phyloP scores from a whole-genome alignment of 73 alveolate genomes.

The Durusdinium trenchii region DNA sequence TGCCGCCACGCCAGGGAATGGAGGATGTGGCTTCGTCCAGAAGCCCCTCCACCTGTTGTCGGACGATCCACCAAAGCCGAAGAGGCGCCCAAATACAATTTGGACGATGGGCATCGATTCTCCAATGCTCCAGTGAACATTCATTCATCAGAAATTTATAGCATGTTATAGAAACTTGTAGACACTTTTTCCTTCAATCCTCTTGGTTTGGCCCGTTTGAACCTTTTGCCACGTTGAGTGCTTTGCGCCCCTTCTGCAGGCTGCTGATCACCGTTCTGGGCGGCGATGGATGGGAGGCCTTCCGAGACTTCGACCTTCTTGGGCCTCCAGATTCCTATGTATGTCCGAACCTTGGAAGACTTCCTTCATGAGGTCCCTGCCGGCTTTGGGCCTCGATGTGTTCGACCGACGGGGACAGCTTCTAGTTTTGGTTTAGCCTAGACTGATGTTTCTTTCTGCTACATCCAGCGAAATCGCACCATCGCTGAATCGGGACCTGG shows the following conservation, averaged over 20 bases:
- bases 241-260: neutral
- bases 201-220: neutral
- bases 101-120: too few relatives aligned
- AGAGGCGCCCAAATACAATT: slow-evolving; percentile 6
- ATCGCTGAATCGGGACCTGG: too few relatives aligned
- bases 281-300: slow-evolving; percentile 91
- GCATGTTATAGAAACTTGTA: too few relatives aligned
- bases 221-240: neutral
- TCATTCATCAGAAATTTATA: neutral
- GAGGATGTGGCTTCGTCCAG: slow-evolving; percentile 70
- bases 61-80: slow-evolving; percentile 25
- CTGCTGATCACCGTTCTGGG: slow-evolving; percentile 53
- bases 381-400: neutral
- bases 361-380: too few relatives aligned
- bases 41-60: slow-evolving; percentile 46
- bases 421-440: too few relatives aligned
- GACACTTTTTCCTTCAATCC: too few relatives aligned
- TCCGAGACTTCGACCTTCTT: slow-evolving; percentile 75
- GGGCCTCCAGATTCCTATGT: slow-evolving; percentile 87
- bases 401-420: neutral
- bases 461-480: too few relatives aligned
- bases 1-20: slow-evolving; percentile 34
- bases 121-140: too few relatives aligned
- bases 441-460: too few relatives aligned
- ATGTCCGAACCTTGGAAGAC: neutral